Evolutionary conservation across 2,329 filamentous ascomycete genomes (phyloP).

Genomic region (Didymella exigua): DNA sequence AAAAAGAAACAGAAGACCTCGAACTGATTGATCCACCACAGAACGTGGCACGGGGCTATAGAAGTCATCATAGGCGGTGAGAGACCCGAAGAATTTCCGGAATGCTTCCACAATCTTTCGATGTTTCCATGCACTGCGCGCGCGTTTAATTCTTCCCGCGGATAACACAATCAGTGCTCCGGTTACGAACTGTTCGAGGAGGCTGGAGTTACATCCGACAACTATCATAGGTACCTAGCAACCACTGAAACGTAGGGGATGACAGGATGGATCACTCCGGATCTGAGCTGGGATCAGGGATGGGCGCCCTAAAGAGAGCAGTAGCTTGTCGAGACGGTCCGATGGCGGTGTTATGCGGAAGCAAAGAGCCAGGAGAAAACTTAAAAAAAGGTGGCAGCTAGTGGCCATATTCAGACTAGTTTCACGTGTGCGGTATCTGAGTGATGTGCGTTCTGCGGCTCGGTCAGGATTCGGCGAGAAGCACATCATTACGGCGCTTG

Average conservation of each 20-base stretch:
- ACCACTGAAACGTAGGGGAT: constrained; percentile 22
- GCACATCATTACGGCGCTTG: constrained; percentile 29
- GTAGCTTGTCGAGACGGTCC: constrained; percentile 32
- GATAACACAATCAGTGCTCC: constrained; percentile 14
- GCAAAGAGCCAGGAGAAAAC: constrained; percentile 27
- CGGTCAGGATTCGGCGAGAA: constrained; percentile 39
- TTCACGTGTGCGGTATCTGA: constrained; percentile 22
- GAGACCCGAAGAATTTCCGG: constrained; percentile 26
- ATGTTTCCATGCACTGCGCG: constrained; percentile 29
- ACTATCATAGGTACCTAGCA: constrained; percentile 18
- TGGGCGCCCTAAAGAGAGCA: constrained; percentile 12
- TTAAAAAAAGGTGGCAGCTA: constrained; percentile 38
- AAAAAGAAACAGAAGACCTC: constrained; percentile 68
- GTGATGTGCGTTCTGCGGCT: constrained; percentile 29
- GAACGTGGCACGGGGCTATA: constrained; percentile 6
- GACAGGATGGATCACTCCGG: constrained; percentile 25
- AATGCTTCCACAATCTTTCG: constrained; percentile 28
- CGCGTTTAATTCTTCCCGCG: constrained; percentile 19
- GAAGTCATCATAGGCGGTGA: constrained; percentile 14
- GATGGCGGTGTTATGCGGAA: constrained; percentile 25
- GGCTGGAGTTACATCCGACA: constrained; percentile 28
- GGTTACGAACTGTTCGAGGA: constrained; percentile 1
- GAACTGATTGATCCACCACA: constrained; percentile 30
- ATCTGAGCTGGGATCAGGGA: constrained; percentile 24
- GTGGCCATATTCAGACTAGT: constrained; percentile 30